Base-by-base conservation (phyloP, 371 early-diverging fungal genomes). In the Encephalitozoon romaleae region DNA sequence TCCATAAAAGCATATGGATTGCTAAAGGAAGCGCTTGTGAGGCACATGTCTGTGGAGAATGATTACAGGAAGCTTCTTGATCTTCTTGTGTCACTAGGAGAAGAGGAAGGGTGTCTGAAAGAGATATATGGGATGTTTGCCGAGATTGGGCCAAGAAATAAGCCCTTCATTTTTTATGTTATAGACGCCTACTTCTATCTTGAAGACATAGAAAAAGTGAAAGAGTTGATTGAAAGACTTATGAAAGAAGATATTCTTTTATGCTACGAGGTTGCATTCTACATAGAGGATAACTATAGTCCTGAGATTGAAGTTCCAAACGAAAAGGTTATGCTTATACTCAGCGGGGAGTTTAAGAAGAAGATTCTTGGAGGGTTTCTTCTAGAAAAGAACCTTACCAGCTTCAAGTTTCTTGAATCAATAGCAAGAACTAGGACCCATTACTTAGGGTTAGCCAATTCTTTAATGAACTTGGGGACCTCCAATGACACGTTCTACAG, bases 401-500 rank as follows among this genome's bases (percentile, higher is more conserved):
- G 59, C 68, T 76, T 80, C 42, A 76, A 67, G 45, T 68, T 77
- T 69, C 32, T 80, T 52, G 70, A 71, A 23, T 51, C 70, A 0
- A 67, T 77, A 51, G 43, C 67, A 32, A 80, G 72, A 47, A 39
- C 70, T 15, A 42, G 51, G 32, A 28, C 67, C 6, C 53, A 47
- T n/a, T 32, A 70, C 26, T 18, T 97, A 21, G 90, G 93, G n/a
- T 91, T 96, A 82, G 90, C 94, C 64, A 96, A 99, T 76, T 94
- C 96, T 0, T 91, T 95, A 75, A 93, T 95, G 94, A 91, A 93
- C 81, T 90, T 93, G 21, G 96, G 96, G 69, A 97, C 98, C 5
- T 95, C 96, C 2, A 92, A 92, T 78, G 99, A 99, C 82, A 91
- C 93, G 69, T 95, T 98, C 78, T 88, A 96, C 81, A 89, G 99